A percentile compares a stretch with the other conserved stretches of the same genome.
Conservation (phyloP, 495 filamentous ascomycete genomes). For the Ramalina peruviana region DNA sequence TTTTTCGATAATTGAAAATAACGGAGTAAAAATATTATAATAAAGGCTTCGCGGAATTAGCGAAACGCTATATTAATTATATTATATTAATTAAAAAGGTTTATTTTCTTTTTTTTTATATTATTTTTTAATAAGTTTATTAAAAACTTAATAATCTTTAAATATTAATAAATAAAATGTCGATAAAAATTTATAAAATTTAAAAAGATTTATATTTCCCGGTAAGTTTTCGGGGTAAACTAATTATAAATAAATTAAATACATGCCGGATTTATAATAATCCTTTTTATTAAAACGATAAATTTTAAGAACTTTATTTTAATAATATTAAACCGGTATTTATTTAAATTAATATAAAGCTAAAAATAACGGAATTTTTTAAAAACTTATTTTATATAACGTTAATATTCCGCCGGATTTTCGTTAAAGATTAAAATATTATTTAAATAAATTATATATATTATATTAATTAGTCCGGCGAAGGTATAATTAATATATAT, state of each 20-base stretch:
- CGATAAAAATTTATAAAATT: constrained; percentile 23
- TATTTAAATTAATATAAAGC: too few relatives aligned
- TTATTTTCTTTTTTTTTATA: neutral
- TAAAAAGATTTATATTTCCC: constrained; percentile 17
- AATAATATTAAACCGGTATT: constrained; percentile 16
- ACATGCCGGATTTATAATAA: constrained; percentile 15
- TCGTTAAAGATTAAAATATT: too few relatives aligned
- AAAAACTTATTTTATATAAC: too few relatives aligned
- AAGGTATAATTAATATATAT: constrained; percentile 21
- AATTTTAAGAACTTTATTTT: constrained; percentile 17
- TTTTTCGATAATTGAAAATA: neutral
- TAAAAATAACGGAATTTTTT: too few relatives aligned
- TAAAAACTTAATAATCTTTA: neutral
- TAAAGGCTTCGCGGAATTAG: neutral
- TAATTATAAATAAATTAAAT: constrained; percentile 14
- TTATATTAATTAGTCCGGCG: constrained; percentile 13
- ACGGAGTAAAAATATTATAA: neutral
- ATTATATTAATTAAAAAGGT: neutral
- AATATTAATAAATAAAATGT: constrained; percentile 14
- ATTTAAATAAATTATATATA: constrained; percentile 18
- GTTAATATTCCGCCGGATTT: too few relatives aligned
- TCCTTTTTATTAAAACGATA: constrained; percentile 12
- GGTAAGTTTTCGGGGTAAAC: constrained; percentile 7
- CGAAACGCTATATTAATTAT: neutral
- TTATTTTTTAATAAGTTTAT: neutral